Conservation (phyloP, 306 rosid species). For the Lathyrus tuberosus region DNA sequence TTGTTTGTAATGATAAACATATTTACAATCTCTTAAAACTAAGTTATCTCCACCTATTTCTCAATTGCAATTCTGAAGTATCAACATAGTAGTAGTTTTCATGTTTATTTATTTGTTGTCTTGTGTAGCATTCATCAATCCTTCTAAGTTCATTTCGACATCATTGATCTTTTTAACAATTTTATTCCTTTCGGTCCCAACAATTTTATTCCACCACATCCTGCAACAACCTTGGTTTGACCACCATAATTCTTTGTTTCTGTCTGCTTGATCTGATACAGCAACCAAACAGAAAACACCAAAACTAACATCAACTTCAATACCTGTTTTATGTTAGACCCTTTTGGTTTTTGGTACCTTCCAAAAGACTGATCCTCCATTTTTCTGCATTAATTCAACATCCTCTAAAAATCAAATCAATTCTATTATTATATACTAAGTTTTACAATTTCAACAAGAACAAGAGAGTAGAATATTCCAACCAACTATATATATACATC, state of each 20-base stretch:
- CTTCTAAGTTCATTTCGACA: conserved; percentile 33
- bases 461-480: no score
- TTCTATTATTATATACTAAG: no score
- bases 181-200: conserved; percentile 47
- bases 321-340: conserved; percentile 41
- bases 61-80: conserved; percentile 32
- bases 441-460: not conserved
- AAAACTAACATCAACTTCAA: conserved; percentile 45
- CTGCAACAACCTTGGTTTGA: conserved; percentile 21
- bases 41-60: conserved; percentile 26
- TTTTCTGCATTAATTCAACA: conserved; percentile 37
- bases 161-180: conserved; percentile 10
- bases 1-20: conserved; percentile 34
- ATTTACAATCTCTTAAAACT: conserved; percentile 23
- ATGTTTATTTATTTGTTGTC: conserved; percentile 16
- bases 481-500: not conserved
- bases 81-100: conserved; percentile 3
- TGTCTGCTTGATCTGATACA: conserved; percentile 48
- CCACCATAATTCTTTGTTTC: conserved; percentile 8
- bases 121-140: conserved; percentile 1
- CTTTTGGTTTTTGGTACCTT: conserved; percentile 47
- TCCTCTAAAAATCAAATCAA: conserved; percentile 21
- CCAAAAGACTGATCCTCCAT: conserved; percentile 48
- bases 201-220: conserved; percentile 13
- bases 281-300: conserved; percentile 49